Percentiles rank a stretch among this genome's conserved stretches.
Conservation (phyloP, 164 flowering plant genomes). For the Protea cynaroides region DNA sequence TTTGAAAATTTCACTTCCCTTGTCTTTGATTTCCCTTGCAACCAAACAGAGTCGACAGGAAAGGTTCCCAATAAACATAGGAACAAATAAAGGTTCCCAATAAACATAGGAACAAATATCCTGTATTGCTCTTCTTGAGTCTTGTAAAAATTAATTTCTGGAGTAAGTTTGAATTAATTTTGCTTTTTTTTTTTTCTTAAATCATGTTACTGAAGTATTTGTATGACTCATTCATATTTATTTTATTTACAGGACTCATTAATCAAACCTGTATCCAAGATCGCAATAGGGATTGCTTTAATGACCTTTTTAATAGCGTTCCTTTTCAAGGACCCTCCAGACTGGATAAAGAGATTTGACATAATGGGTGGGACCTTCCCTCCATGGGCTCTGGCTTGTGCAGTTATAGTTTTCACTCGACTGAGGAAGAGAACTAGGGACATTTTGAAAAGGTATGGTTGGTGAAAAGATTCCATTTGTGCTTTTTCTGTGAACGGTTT, state of each 20-base stretch:
- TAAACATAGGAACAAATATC: too few relatives aligned
- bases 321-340: slow-evolving; percentile 58
- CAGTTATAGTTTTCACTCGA: slow-evolving; percentile 81
- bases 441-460: slow-evolving; percentile 43
- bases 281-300: slow-evolving; percentile 56
- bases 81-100: too few relatives aligned
- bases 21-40: too few relatives aligned
- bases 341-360: slow-evolving; percentile 54
- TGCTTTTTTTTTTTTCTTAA: not conserved
- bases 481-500: slow-evolving; percentile 1
- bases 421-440: slow-evolving; percentile 81
- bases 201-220: not conserved
- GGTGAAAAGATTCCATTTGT: slow-evolving; percentile 20
- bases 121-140: not conserved
- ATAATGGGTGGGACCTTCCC: slow-evolving; percentile 45
- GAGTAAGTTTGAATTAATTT: not conserved
- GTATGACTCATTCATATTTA: slow-evolving; percentile 7
- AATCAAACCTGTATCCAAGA: slow-evolving; percentile 75
- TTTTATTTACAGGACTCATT: slow-evolving; percentile 71
- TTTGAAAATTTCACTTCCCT: too few relatives aligned
- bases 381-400: slow-evolving; percentile 91
- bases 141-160: too few relatives aligned
- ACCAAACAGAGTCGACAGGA: too few relatives aligned
- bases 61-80: too few relatives aligned
- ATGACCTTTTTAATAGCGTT: slow-evolving; percentile 50